Percentiles rank a stretch among this genome's conserved stretches.
Evolutionary conservation across 805 yeast species (phyloP).

Genomic region (Metschnikowia santaceciliae): DNA sequence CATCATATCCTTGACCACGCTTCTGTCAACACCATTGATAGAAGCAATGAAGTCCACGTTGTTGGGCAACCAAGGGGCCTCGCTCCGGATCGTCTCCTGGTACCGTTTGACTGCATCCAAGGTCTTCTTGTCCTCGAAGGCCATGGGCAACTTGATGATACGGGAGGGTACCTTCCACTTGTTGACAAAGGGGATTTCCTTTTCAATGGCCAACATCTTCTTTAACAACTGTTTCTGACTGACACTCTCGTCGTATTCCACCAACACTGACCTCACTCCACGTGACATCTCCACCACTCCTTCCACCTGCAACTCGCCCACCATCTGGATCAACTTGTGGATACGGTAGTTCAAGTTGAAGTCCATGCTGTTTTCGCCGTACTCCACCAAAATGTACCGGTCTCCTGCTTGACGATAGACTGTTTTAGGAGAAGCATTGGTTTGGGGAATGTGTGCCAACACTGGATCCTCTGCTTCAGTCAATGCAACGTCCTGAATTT

Average conservation of each 20-base stretch:
- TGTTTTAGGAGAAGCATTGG: constrained; percentile 57
- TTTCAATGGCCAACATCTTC: constrained; percentile 68
- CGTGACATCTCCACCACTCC: constrained; percentile 96
- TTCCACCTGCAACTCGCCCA: constrained; percentile 54
- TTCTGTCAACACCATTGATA: constrained; percentile 76
- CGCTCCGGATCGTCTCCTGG: constrained; percentile 85
- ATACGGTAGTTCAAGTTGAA: constrained; percentile 82
- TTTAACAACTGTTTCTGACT: constrained; percentile 60
- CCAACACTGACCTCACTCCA: constrained; percentile 91
- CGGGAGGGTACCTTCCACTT: constrained; percentile 87
- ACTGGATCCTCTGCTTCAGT: constrained; percentile 64
- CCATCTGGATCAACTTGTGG: constrained; percentile 74
- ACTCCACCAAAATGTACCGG: constrained; percentile 85
- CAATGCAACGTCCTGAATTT: constrained; percentile 23
- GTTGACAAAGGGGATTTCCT: constrained; percentile 65
- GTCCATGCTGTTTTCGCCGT: constrained; percentile 86
- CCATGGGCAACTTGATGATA: constrained; percentile 85
- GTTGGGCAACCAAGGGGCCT: constrained; percentile 97
- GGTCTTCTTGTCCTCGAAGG: constrained; percentile 89
- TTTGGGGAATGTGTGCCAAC: constrained; percentile 47
- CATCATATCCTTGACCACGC: constrained; percentile 75
- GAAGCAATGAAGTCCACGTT: constrained; percentile 92
- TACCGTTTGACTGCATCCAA: constrained; percentile 87
- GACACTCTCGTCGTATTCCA: constrained; percentile 73
- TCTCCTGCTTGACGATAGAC: constrained; percentile 97